Percentiles rank a stretch among this genome's conserved stretches.
phyloP scores from a whole-genome alignment of 495 filamentous ascomycete genomes.

The Hypoxylon fragiforme region DNA sequence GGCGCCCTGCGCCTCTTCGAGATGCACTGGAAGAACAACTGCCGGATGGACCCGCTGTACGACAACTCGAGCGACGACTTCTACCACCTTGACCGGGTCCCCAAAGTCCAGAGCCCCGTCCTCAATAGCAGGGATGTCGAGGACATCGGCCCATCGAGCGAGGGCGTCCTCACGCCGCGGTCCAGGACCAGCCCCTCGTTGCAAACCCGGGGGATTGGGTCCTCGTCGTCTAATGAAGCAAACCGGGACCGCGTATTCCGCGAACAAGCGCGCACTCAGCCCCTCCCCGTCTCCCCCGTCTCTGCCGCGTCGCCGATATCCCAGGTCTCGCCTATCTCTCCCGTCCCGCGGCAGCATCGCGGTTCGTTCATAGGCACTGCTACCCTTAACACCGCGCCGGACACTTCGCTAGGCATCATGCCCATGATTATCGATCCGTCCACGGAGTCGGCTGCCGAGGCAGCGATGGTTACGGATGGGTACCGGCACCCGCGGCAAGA shows the following conservation, averaged over 20 bases:
- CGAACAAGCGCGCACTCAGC: slow-evolving; percentile 1
- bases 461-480: slow-evolving; percentile 44
- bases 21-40: slow-evolving; percentile 31
- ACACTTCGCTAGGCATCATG: slow-evolving; percentile 12
- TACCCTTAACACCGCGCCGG: slow-evolving; percentile 9
- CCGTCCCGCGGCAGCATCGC: slow-evolving; percentile 6
- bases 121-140: not conserved
- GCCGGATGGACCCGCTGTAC: slow-evolving; percentile 28
- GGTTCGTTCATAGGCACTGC: slow-evolving; percentile 13
- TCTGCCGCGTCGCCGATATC: slow-evolving; percentile 22
- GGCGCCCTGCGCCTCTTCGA: slow-evolving; percentile 39
- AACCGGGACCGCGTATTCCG: not conserved
- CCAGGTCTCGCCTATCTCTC: slow-evolving; percentile 28
- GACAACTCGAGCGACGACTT: slow-evolving; percentile 32
- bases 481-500: slow-evolving; percentile 30
- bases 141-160: slow-evolving; percentile 1
- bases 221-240: slow-evolving; percentile 6
- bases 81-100: slow-evolving; percentile 26
- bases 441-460: slow-evolving; percentile 29
- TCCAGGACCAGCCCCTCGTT: slow-evolving; percentile 6
- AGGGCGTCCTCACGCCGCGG: slow-evolving; percentile 13
- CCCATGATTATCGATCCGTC: slow-evolving; percentile 29
- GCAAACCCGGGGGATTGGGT: slow-evolving; percentile 5
- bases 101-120: slow-evolving; percentile 9
- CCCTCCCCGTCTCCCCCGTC: slow-evolving; percentile 23